Conservation (phyloP, 1,284 basidiomycete species). For the Microbotryomycetes sp. region DNA sequence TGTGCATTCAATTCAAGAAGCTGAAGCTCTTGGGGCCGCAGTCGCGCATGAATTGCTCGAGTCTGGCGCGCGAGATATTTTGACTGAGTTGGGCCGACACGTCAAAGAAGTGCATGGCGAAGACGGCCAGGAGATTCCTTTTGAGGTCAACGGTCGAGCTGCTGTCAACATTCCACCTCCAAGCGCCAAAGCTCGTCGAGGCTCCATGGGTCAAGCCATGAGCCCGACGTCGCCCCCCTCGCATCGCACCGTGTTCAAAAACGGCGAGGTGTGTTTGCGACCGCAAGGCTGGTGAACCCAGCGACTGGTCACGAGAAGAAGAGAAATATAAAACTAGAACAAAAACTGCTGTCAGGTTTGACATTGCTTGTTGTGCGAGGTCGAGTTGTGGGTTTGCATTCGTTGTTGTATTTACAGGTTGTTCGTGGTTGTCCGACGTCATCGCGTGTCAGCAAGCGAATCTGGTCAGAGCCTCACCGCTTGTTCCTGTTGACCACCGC, state of each 20-base stretch:
- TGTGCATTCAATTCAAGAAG: constrained; percentile 56
- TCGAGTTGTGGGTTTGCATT: no score
- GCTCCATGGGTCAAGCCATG: background rate
- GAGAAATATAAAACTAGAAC: no score
- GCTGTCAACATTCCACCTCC: constrained; percentile 1
- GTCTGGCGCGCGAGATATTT: constrained; percentile 64
- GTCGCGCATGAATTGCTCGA: constrained; percentile 60
- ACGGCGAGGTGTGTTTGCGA: constrained; percentile 25
- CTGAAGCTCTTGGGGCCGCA: constrained; percentile 59
- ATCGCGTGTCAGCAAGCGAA: no score
- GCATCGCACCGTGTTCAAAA: constrained; percentile 22
- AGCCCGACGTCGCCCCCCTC: constrained; percentile 19
- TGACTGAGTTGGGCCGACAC: constrained; percentile 69
- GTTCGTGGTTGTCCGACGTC: no score
- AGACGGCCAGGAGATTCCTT: constrained; percentile 24
- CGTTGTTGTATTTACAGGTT: no score
- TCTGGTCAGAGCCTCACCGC: no score
- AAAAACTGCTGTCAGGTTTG: no score
- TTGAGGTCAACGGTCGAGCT: background rate
- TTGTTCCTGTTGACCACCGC: no score
- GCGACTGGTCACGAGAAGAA: no score
- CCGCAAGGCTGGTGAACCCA: constrained; percentile 31
- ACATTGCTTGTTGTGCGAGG: no score
- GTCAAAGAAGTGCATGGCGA: constrained; percentile 47
- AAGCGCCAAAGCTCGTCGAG: background rate